phyloP scores from a whole-genome alignment of 2,329 filamentous ascomycete genomes.

The Annulohypoxylon truncatum region DNA sequence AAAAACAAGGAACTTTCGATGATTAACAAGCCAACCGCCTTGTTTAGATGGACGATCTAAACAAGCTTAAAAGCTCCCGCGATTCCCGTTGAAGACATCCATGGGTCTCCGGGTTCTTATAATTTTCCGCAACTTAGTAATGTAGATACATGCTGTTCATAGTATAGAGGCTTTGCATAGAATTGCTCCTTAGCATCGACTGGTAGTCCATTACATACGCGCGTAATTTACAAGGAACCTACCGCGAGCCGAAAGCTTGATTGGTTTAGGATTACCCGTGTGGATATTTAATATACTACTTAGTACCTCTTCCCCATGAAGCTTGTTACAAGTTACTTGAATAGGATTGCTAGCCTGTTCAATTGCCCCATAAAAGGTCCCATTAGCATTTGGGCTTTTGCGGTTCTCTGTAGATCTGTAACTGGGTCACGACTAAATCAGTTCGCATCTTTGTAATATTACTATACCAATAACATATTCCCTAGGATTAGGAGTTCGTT shows the following conservation, averaged over 20 bases:
- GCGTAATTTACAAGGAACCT: neutral
- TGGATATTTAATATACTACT: neutral
- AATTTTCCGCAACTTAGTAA: neutral
- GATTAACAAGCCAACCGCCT: neutral
- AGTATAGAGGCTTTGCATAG: neutral
- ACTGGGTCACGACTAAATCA: conserved; percentile 1
- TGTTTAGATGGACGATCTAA: neutral
- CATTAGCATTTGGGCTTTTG: neutral
- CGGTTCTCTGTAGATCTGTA: neutral
- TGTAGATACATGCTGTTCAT: neutral
- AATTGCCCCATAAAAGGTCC: neutral
- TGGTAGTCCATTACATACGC: neutral
- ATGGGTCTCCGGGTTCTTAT: neutral
- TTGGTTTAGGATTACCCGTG: neutral
- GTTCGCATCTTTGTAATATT: conserved; percentile 13
- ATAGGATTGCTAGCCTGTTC: neutral
- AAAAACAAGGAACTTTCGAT: neutral
- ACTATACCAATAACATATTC: conserved; percentile 1
- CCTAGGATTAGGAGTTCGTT: neutral
- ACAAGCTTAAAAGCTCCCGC: neutral
- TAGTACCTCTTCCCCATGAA: neutral
- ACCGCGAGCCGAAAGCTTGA: neutral
- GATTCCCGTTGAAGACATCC: neutral
- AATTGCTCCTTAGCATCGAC: neutral
- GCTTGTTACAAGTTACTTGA: neutral